Conservation (phyloP, 805 yeast species). For the Lipomyces yamadae region DNA sequence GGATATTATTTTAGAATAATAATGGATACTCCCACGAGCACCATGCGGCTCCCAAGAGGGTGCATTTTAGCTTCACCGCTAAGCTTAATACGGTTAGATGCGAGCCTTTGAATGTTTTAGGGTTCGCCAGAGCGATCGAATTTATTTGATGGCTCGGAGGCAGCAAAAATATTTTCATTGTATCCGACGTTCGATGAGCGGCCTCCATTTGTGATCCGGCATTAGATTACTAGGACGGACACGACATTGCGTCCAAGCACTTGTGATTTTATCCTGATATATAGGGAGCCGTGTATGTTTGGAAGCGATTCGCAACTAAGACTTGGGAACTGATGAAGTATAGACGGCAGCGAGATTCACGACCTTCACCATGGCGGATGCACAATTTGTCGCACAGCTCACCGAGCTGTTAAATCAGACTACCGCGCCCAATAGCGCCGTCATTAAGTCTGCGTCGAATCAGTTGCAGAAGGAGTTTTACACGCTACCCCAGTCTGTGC, state of each 20-base stretch:
- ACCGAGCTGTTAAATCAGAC: conserved; percentile 60
- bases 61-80: no score
- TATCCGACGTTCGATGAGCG: background rate
- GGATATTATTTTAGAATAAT: no score
- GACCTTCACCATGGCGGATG: conserved; percentile 23
- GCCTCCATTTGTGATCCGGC: background rate
- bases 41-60: no score
- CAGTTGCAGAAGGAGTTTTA: conserved; percentile 76
- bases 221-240: background rate
- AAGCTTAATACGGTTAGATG: no score
- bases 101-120: background rate
- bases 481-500: conserved; percentile 70
- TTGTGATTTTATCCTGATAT: background rate
- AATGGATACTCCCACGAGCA: no score
- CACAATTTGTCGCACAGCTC: conserved; percentile 23
- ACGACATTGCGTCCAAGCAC: background rate
- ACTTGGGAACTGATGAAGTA: no score
- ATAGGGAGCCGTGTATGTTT: background rate
- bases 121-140: background rate
- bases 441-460: conserved; percentile 81
- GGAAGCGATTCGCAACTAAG: background rate
- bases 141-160: background rate
- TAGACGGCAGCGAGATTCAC: no score
- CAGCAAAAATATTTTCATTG: background rate
- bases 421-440: conserved; percentile 74